phyloP scores from a whole-genome alignment of 805 yeast species.

The Vanderwaltozyma polyspora region DNA sequence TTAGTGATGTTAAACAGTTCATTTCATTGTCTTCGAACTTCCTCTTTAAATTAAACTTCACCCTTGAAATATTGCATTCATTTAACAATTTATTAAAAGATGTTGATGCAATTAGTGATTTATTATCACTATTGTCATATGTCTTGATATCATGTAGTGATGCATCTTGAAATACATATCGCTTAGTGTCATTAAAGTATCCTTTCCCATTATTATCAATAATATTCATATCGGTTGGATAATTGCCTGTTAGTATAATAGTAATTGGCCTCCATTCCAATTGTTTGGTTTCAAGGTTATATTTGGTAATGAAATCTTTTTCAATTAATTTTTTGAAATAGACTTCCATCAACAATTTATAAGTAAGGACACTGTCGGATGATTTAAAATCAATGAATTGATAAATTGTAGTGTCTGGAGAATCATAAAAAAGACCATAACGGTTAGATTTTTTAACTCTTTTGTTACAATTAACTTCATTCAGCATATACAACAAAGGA shows the following conservation, averaged over 20 bases:
- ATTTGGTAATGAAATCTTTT: conserved; percentile 40
- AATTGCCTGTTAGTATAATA: conserved; percentile 54
- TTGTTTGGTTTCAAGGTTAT: conserved; percentile 27
- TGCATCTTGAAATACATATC: conserved; percentile 37
- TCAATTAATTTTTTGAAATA: conserved; percentile 37
- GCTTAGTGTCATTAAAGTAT: conserved; percentile 13
- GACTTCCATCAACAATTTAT: conserved; percentile 33
- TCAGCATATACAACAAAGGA: conserved; percentile 39
- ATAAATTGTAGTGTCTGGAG: conserved; percentile 40
- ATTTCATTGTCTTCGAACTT: conserved; percentile 7
- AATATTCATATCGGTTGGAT: conserved; percentile 29
- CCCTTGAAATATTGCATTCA: conserved; percentile 8
- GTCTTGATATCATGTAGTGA: conserved; percentile 27
- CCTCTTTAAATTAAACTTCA: conserved; percentile 4
- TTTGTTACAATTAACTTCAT: conserved; percentile 33
- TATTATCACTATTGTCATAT: conserved; percentile 4
- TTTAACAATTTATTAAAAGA: conserved; percentile 26
- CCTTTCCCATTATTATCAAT: conserved; percentile 9
- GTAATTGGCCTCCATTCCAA: conserved; percentile 45
- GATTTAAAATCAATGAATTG: conserved; percentile 59
- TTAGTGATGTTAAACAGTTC: conserved; percentile 18
- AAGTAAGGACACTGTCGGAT: conserved; percentile 31
- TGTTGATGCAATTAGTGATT: conserved; percentile 32
- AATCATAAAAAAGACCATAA: conserved; percentile 35
- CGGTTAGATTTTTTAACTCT: conserved; percentile 9